Conservation (phyloP, 306 rosid genomes). For the Urtica urens region DNA sequence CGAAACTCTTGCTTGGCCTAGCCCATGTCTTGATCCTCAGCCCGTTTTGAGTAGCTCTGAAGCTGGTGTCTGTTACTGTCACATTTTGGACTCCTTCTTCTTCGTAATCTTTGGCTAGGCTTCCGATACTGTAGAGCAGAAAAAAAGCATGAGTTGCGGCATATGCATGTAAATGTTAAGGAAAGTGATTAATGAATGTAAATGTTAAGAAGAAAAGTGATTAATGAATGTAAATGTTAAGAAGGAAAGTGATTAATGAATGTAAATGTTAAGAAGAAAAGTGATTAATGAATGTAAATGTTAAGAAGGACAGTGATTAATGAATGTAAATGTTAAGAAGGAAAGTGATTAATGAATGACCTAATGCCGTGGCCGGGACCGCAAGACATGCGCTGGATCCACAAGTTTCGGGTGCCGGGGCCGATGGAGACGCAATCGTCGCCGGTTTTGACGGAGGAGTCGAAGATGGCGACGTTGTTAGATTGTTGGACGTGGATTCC, state of each 20-base stretch:
- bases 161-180: too few relatives aligned
- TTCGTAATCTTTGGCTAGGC: constrained; percentile 16
- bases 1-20: constrained; percentile 38
- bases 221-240: too few relatives aligned
- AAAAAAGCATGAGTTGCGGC: too few relatives aligned
- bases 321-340: too few relatives aligned
- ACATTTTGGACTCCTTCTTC: constrained; percentile 20
- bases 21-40: constrained; percentile 69
- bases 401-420: constrained; percentile 20
- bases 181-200: too few relatives aligned
- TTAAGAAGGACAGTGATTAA: too few relatives aligned
- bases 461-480: constrained; percentile 6
- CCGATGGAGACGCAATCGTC: constrained; percentile 29
- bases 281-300: too few relatives aligned
- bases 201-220: too few relatives aligned
- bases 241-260: too few relatives aligned
- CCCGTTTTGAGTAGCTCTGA: constrained; percentile 49
- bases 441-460: constrained; percentile 19
- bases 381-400: constrained; percentile 19
- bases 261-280: background rate
- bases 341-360: too few relatives aligned
- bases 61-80: constrained; percentile 13
- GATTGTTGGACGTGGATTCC: constrained; percentile 29
- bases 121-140: constrained; percentile 30
- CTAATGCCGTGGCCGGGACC: constrained; percentile 30